Evolutionary conservation across 768 basidiomycete genomes (phyloP).

Genomic region (Phlebiopsis gigantea): DNA sequence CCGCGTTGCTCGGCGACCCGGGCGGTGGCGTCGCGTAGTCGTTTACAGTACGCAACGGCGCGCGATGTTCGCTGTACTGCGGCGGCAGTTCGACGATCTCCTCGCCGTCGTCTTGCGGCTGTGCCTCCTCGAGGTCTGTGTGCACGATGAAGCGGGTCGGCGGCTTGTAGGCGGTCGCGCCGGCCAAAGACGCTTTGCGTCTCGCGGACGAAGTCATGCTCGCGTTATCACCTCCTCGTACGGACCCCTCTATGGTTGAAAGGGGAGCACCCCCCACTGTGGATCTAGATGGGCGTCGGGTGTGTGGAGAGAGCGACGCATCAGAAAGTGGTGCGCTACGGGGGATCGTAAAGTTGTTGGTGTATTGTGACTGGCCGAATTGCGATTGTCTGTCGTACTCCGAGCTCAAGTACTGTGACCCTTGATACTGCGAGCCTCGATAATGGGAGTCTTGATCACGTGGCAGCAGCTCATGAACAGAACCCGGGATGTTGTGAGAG

Average conservation of each 20-base stretch:
- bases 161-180: constrained; percentile 29
- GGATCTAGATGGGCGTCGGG: constrained; percentile 1
- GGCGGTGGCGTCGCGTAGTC: constrained; percentile 9
- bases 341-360: constrained; percentile 3
- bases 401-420: background rate
- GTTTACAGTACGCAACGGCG: constrained; percentile 16
- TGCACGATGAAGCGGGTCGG: constrained; percentile 53
- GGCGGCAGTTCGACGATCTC: constrained; percentile 73
- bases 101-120: constrained; percentile 41
- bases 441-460: background rate
- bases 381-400: too few species aligned
- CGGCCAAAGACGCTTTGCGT: constrained; percentile 55
- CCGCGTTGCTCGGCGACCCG: constrained; percentile 1
- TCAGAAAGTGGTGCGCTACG: constrained; percentile 1
- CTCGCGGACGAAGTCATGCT: constrained; percentile 41
- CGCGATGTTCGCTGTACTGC: constrained; percentile 55
- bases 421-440: background rate
- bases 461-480: constrained; percentile 5
- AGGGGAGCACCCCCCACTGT: background rate
- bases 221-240: background rate
- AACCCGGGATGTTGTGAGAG: background rate
- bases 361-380: constrained; percentile 2
- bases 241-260: background rate
- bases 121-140: constrained; percentile 59
- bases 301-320: constrained; percentile 1